Percentiles rank a stretch among this genome's conserved stretches.
Evolutionary conservation across 768 basidiomycete species (phyloP).

Genomic region (Strobilomyces dryophilus): DNA sequence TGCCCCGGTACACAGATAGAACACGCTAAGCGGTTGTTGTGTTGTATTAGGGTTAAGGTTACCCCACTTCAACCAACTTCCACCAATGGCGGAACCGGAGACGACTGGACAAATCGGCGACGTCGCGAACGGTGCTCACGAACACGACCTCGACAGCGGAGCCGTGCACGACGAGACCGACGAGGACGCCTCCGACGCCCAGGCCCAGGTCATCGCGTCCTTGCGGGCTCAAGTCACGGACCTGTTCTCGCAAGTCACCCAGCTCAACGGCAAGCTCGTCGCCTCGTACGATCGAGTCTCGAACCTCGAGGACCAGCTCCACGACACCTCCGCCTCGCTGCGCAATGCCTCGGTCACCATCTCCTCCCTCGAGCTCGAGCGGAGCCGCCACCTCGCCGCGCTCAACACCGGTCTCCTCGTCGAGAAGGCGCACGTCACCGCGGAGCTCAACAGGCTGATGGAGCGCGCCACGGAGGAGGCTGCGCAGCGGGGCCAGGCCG

Average conservation of each 20-base stretch:
- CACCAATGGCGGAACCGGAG: slow-evolving; percentile 13
- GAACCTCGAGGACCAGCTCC: slow-evolving; percentile 86
- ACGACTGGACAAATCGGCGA: slow-evolving; percentile 2
- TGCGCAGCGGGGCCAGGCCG: slow-evolving; percentile 84
- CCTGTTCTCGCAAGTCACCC: slow-evolving; percentile 83
- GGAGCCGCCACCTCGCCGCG: slow-evolving; percentile 82
- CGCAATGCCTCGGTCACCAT: slow-evolving; percentile 62
- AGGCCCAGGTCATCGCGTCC: slow-evolving; percentile 77
- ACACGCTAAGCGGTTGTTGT: not conserved
- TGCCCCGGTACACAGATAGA: not conserved
- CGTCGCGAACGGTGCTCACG: slow-evolving; percentile 2
- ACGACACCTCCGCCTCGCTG: slow-evolving; percentile 56
- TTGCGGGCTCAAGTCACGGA: slow-evolving; percentile 81
- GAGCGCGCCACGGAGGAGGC: slow-evolving; percentile 95
- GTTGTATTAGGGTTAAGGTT: slow-evolving; percentile 14
- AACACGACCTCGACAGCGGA: not conserved
- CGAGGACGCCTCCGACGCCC: slow-evolving; percentile 53
- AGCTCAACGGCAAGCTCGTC: slow-evolving; percentile 91
- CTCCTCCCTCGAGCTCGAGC: slow-evolving; percentile 78
- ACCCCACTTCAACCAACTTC: not conserved
- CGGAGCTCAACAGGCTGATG: slow-evolving; percentile 91
- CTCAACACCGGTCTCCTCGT: slow-evolving; percentile 90
- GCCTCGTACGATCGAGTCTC: slow-evolving; percentile 88
- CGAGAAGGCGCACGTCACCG: slow-evolving; percentile 84
- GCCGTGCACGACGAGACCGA: slow-evolving; percentile 18